phyloP scores from a whole-genome alignment of 2,329 filamentous ascomycete genomes.

The Aspergillus caelatus region DNA sequence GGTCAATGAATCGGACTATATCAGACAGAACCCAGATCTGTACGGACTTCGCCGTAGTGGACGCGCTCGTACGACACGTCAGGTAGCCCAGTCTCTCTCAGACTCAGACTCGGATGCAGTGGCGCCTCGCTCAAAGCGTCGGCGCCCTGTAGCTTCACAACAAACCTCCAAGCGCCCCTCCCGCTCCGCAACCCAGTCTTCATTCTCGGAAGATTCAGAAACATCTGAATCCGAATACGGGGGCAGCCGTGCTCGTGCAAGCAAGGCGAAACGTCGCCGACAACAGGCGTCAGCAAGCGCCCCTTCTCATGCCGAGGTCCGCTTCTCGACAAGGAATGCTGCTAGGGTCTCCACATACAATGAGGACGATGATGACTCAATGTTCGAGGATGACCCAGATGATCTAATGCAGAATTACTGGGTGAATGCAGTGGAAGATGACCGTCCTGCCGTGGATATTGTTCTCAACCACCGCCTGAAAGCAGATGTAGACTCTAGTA shows the following conservation, averaged over 20 bases:
- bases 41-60: conserved; percentile 92
- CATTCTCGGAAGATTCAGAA: conserved; percentile 70
- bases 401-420: conserved; percentile 70
- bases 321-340: conserved; percentile 86
- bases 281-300: conserved; percentile 67
- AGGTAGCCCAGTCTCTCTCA: conserved; percentile 64
- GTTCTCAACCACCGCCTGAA: conserved; percentile 84
- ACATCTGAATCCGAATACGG: conserved; percentile 69
- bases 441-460: conserved; percentile 83
- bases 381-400: conserved; percentile 61
- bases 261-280: conserved; percentile 75
- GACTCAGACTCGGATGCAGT: conserved; percentile 75
- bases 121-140: conserved; percentile 45
- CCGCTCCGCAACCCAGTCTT: conserved; percentile 55
- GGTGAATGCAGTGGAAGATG: conserved; percentile 69
- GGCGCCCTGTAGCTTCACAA: conserved; percentile 57
- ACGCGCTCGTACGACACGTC: conserved; percentile 64
- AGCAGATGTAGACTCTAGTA: conserved; percentile 59
- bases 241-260: conserved; percentile 68
- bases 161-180: conserved; percentile 52
- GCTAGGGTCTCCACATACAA: conserved; percentile 73
- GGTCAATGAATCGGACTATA: conserved; percentile 77
- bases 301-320: conserved; percentile 74
- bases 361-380: conserved; percentile 64
- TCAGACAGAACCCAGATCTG: conserved; percentile 87